A percentile compares a stretch with the other conserved stretches of the same genome.
These are phyloP conservation scores for Penicillium concentricum DNA, from an alignment of 2,329 filamentous ascomycete species.

Conservation along the genomic window DNA sequence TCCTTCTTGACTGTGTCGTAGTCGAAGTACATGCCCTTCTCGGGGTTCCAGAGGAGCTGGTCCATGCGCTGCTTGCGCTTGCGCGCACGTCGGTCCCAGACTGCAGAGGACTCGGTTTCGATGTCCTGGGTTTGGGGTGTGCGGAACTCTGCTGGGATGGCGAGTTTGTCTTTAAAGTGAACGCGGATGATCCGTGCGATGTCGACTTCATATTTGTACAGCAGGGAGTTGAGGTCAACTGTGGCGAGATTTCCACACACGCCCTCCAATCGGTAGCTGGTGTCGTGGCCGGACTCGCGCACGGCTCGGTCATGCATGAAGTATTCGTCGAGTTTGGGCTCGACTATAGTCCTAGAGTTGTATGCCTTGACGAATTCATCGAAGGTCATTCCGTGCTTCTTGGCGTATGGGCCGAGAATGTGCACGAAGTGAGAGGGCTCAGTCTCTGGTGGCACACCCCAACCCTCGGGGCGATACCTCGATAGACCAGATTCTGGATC, in stretches of 20 bases:
- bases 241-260: conserved; percentile 86
- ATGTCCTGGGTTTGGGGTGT: conserved; percentile 63
- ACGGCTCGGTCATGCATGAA: conserved; percentile 95
- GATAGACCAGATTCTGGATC: conserved; percentile 78
- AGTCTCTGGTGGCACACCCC: conserved; percentile 87
- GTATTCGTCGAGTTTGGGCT: conserved; percentile 91
- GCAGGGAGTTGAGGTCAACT: conserved; percentile 87
- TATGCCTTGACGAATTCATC: conserved; percentile 85
- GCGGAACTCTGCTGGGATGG: conserved; percentile 81
- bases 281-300: conserved; percentile 95
- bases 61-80: conserved; percentile 82
- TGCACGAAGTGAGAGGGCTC: conserved; percentile 85
- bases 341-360: conserved; percentile 71
- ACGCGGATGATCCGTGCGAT: conserved; percentile 83
- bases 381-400: conserved; percentile 81
- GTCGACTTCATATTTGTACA: conserved; percentile 97
- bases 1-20: conserved; percentile 83
- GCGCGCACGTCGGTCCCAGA: conserved; percentile 87
- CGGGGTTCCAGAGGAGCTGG: conserved; percentile 89
- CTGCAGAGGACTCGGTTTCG: conserved; percentile 75
- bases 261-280: conserved; percentile 86
- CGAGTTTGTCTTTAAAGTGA: conserved; percentile 77
- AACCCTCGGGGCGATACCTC: conserved; percentile 77
- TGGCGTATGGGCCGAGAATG: conserved; percentile 74
- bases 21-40: conserved; percentile 95